phyloP scores from a whole-genome alignment of 129 eudicot genomes.

The Oenanthe sinensis region DNA sequence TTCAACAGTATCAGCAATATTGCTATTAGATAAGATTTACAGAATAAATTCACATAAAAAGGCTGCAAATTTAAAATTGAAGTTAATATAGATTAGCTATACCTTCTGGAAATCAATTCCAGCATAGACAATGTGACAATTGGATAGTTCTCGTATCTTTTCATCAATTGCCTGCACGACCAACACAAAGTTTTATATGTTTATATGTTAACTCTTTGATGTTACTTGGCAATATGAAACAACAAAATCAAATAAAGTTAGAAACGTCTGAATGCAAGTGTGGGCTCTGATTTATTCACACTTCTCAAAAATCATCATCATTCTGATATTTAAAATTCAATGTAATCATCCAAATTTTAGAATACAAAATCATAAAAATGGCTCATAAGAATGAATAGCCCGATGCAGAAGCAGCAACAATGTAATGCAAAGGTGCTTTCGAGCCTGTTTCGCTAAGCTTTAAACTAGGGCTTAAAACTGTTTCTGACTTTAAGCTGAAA shows the following conservation, averaged over 20 bases:
- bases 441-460: too few relatives aligned
- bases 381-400: not conserved
- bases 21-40: not conserved
- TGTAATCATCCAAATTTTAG: not conserved
- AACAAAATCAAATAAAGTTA: not conserved
- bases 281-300: not conserved
- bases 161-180: slow-evolving; percentile 86
- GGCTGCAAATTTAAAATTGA: slow-evolving; percentile 7
- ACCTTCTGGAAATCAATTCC: slow-evolving; percentile 91
- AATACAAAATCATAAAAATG: not conserved
- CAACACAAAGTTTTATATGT: slow-evolving; percentile 5
- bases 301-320: not conserved
- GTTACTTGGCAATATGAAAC: not conserved
- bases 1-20: not conserved
- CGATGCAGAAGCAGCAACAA: not conserved
- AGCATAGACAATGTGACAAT: slow-evolving; percentile 77
- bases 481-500: too few relatives aligned
- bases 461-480: too few relatives aligned
- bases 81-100: slow-evolving; percentile 12
- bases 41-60: not conserved
- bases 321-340: not conserved
- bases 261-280: not conserved
- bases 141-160: slow-evolving; percentile 84
- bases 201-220: too few relatives aligned
- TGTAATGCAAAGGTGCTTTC: not conserved